phyloP scores from a whole-genome alignment of 257 asterid genomes.

The Penstemon davidsonii region DNA sequence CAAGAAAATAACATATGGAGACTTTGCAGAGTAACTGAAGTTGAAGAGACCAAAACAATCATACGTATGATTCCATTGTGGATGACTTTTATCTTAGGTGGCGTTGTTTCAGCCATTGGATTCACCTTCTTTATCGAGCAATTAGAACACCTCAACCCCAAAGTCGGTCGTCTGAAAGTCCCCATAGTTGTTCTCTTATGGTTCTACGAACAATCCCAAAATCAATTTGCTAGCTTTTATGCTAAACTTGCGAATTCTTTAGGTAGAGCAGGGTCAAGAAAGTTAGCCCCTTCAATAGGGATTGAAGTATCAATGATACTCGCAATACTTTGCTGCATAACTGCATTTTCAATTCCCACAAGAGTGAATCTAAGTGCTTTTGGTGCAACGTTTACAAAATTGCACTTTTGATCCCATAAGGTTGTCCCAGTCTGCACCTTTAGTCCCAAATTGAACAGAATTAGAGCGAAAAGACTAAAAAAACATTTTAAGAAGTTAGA shows the following conservation, averaged over 20 bases:
- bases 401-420: too few species aligned
- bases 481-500: too few species aligned
- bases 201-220: background rate
- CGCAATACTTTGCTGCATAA: slow-evolving; percentile 7
- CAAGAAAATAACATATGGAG: slow-evolving; percentile 6
- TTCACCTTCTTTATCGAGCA: slow-evolving; percentile 26
- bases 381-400: too few species aligned
- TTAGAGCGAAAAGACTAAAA: too few species aligned
- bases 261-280: background rate
- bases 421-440: too few species aligned
- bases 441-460: too few species aligned
- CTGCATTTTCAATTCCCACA: too few species aligned
- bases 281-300: background rate
- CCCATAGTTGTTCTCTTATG: background rate
- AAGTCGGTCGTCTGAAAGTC: background rate
- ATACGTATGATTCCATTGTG: slow-evolving; percentile 15
- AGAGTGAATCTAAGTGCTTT: too few species aligned
- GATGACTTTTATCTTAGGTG: slow-evolving; percentile 11
- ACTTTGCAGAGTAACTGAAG: slow-evolving; percentile 26
- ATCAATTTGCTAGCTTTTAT: background rate
- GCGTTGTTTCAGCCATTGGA: slow-evolving; percentile 23
- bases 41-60: slow-evolving; percentile 25
- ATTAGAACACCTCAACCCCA: slow-evolving; percentile 3
- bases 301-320: slow-evolving; percentile 36
- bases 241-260: background rate